Evolutionary conservation across 225 moss, liverwort and hornwort genomes (phyloP).

Genomic region (Marchantia polymorpha): DNA sequence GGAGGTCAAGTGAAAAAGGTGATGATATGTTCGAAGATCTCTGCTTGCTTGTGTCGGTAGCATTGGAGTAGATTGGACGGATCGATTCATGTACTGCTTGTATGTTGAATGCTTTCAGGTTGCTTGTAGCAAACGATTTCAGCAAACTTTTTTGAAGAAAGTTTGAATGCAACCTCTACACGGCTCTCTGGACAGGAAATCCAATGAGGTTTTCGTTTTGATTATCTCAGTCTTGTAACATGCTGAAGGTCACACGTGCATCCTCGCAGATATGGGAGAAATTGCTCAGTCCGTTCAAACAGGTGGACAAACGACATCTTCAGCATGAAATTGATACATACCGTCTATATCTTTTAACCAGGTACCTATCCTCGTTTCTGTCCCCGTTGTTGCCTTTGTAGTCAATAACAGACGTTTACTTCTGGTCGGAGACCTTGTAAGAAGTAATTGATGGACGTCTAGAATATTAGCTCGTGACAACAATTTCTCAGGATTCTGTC

Average conservation of each 20-base stretch:
- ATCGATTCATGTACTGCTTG: too few species aligned
- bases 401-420: background rate
- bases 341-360: constrained; percentile 90
- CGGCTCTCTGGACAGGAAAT: background rate
- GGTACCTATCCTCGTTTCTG: constrained; percentile 36
- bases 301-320: constrained; percentile 70
- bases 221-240: background rate
- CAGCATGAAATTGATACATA: constrained; percentile 94
- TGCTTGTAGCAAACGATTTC: background rate
- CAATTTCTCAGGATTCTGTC: too few species aligned
- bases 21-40: background rate
- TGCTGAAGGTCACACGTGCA: background rate
- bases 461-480: background rate
- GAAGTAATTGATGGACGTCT: background rate
- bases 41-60: background rate
- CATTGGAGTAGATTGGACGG: background rate
- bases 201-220: background rate
- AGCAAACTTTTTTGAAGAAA: background rate
- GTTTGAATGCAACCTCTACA: background rate
- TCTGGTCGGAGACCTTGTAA: background rate
- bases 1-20: constrained; percentile 12
- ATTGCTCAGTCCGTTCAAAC: constrained; percentile 37
- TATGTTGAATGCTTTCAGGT: background rate
- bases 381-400: background rate
- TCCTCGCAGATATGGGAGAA: constrained; percentile 39